Conservation (phyloP, 2,329 filamentous ascomycete species). For the Aulographum hederae region DNA sequence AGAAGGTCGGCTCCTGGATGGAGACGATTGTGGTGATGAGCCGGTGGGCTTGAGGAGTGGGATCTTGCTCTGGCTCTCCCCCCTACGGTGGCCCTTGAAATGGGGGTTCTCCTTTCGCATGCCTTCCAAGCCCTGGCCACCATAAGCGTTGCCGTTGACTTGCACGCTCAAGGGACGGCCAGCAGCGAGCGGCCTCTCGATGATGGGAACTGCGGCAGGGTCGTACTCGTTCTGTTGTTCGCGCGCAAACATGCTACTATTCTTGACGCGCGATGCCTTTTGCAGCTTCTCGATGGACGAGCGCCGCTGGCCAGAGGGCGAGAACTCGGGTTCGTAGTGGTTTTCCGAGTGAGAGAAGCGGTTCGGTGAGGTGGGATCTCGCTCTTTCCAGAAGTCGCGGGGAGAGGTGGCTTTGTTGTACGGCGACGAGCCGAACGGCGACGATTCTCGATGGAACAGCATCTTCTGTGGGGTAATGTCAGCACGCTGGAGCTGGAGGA, state of each 20-base stretch:
- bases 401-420: slow-evolving; percentile 44
- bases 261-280: slow-evolving; percentile 87
- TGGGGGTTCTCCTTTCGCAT: slow-evolving; percentile 30
- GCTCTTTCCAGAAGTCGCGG: slow-evolving; percentile 75
- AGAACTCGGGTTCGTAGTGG: slow-evolving; percentile 34
- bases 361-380: slow-evolving; percentile 44
- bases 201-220: slow-evolving; percentile 53
- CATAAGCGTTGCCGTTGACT: slow-evolving; percentile 53
- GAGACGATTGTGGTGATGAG: background rate
- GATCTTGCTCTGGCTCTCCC: slow-evolving; percentile 42
- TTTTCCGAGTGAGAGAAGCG: slow-evolving; percentile 49
- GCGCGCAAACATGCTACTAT: slow-evolving; percentile 90
- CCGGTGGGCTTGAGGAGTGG: slow-evolving; percentile 33
- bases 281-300: slow-evolving; percentile 92
- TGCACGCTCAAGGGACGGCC: slow-evolving; percentile 43
- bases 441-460: slow-evolving; percentile 52
- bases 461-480: slow-evolving; percentile 37
- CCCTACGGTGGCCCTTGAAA: slow-evolving; percentile 17
- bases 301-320: slow-evolving; percentile 60
- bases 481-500: slow-evolving; percentile 5
- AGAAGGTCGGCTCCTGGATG: background rate
- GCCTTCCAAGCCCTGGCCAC: slow-evolving; percentile 36
- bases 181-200: slow-evolving; percentile 65
- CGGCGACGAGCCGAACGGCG: slow-evolving; percentile 73
- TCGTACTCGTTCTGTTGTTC: slow-evolving; percentile 91